Conservation (phyloP, 75 land plant genomes). For the Pinus albicaulis region DNA sequence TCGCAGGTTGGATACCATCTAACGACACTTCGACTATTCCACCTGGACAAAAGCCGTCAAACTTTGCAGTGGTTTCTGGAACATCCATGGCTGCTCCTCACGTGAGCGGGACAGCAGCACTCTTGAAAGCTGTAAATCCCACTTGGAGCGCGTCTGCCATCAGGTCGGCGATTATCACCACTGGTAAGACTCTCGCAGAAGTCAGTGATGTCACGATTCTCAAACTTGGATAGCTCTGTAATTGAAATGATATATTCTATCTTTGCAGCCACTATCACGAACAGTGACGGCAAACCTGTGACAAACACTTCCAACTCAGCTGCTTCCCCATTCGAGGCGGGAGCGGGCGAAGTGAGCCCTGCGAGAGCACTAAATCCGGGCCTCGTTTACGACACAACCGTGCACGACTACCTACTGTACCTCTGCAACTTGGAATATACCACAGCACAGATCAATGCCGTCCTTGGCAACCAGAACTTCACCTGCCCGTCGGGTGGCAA, state of each 20-base stretch:
- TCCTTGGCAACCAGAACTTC: conserved; percentile 24
- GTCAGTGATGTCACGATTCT: too few relatives aligned
- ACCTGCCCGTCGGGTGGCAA: conserved; percentile 20
- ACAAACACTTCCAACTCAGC: conserved; percentile 18
- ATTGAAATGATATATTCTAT: not conserved
- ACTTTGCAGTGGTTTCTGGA: too few relatives aligned
- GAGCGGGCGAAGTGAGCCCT: conserved; percentile 65
- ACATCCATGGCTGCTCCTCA: too few relatives aligned
- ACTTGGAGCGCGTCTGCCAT: too few relatives aligned
- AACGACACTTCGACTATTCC: too few relatives aligned
- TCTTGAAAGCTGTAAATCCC: too few relatives aligned
- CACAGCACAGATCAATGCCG: conserved; percentile 21
- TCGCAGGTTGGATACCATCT: too few relatives aligned
- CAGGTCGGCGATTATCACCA: too few relatives aligned
- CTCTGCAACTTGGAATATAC: conserved; percentile 61
- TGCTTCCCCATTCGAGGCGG: conserved; percentile 50
- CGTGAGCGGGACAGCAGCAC: too few relatives aligned
- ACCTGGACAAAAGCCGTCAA: too few relatives aligned
- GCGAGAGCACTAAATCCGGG: conserved; percentile 64
- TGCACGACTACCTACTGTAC: conserved; percentile 40
- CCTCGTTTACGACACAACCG: conserved; percentile 52
- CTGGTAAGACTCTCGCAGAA: too few relatives aligned
- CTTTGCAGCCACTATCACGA: conserved; percentile 36
- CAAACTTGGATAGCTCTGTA: too few relatives aligned
- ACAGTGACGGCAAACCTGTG: conserved; percentile 31